These are phyloP conservation scores for Flaveria ramosissima DNA, from an alignment of 129 eudicot genomes.

Conservation along the genomic window DNA sequence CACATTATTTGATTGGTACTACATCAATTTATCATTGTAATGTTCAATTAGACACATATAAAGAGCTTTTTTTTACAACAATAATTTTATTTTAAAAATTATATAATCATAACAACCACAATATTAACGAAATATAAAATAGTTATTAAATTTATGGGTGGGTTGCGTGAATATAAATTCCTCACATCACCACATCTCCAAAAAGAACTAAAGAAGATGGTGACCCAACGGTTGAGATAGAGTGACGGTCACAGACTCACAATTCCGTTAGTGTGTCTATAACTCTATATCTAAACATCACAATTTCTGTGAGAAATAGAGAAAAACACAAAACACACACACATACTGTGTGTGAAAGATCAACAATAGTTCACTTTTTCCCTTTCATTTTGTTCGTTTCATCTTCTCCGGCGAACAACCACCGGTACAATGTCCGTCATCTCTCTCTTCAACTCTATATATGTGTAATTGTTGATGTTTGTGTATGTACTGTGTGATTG, in stretches of 20 bases:
- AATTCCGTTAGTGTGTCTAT: constrained; percentile 11
- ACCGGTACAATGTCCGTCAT: constrained; percentile 45
- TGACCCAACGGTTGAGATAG: constrained; percentile 36
- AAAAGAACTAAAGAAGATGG: constrained; percentile 25
- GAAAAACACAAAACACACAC: background rate
- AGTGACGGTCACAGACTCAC: constrained; percentile 34
- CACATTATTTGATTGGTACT: too few relatives aligned
- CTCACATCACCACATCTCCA: constrained; percentile 7
- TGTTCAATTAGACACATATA: too few relatives aligned
- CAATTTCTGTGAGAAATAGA: background rate
- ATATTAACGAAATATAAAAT: background rate
- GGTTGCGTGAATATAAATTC: constrained; percentile 31
- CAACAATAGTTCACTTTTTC: constrained; percentile 22
- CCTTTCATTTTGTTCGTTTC: constrained; percentile 30
- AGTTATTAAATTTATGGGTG: background rate
- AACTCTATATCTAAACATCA: background rate
- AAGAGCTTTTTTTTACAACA: too few relatives aligned
- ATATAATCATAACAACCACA: too few relatives aligned
- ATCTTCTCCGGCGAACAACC: constrained; percentile 33
- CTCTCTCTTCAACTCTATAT: constrained; percentile 19
- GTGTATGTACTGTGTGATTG: constrained; percentile 19
- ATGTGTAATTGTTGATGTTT: background rate
- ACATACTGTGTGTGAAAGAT: constrained; percentile 32
- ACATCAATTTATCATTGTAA: too few relatives aligned
- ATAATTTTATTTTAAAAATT: too few relatives aligned